Evolutionary conservation across 805 yeast genomes (phyloP), one percentile per base, ranked within the genome.

Genomic region (Spathaspora hagerdaliae): DNA sequence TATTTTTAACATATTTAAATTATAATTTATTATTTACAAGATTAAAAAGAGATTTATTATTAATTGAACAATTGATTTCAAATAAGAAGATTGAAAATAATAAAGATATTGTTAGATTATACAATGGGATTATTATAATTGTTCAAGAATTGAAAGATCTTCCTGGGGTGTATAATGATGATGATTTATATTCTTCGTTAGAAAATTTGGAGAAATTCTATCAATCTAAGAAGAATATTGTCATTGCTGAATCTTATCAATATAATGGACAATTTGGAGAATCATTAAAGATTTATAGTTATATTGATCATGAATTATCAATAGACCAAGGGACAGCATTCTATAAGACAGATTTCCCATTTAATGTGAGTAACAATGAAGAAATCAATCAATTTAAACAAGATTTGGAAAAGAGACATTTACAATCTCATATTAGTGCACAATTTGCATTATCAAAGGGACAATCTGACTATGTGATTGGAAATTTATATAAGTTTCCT

Each of bases 151-250:
- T 89, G 39, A 72, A 77, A 57, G 96, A 89, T 49, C 74, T 94
- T 42, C 97, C 97, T 0, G 98, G 98, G 73, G 96, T 92, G 14
- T 82, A 85, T 58, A 87, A 87, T 43, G 96, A 89, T 59, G 94
- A 86, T 43, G 82, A 76, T 19, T 72, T 92, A 44, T 61, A 69
- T 50, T 65, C 67, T 6, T 78, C 84, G 7, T 69, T 94, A 38
- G 73, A 70, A 10, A 53, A 73, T 12, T 65, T 88, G 54, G 65
- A 69, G 29, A 56, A 59, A 7, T 80, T 70, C 49, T 86, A 76
- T 61, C 54, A 57, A n/a, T 65, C 75, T 34, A 54, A 64, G 42
- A 78, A 78, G 53, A 56, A 73, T 11, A 53, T 64, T 27, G 60
- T 69, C 14, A 57, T 85, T 14, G 78, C 83, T 7, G 63, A 69